Percentiles rank a stretch among this genome's conserved stretches.
Evolutionary conservation across 352 stramenopile species (phyloP).

Genomic region (Globisporangium canariense): DNA sequence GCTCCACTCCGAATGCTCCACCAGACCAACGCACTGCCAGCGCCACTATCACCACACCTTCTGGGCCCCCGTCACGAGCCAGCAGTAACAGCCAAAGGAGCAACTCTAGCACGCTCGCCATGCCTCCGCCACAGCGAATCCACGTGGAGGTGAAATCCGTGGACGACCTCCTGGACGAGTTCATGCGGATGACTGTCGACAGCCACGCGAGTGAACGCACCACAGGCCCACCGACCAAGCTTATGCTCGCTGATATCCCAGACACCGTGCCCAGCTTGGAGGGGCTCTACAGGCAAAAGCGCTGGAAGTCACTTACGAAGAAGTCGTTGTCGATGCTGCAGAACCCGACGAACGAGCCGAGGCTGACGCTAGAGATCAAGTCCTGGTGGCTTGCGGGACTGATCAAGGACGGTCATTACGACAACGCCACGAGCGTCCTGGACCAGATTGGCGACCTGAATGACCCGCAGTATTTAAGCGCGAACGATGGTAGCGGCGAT

Average conservation of each 20-base stretch:
- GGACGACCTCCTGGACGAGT: slow-evolving; percentile 63
- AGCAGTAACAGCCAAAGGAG: slow-evolving; percentile 13
- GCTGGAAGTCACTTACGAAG: slow-evolving; percentile 72
- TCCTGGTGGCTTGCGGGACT: slow-evolving; percentile 79
- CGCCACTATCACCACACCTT: slow-evolving; percentile 14
- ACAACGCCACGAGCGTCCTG: slow-evolving; percentile 67
- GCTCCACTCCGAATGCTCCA: slow-evolving; percentile 8
- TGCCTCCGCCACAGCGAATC: slow-evolving; percentile 23
- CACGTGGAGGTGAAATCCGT: slow-evolving; percentile 26
- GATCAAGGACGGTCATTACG: slow-evolving; percentile 76
- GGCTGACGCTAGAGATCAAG: slow-evolving; percentile 63
- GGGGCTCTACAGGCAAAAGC: slow-evolving; percentile 57
- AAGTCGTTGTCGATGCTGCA: slow-evolving; percentile 75
- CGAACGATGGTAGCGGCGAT: slow-evolving; percentile 15
- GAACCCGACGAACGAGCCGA: slow-evolving; percentile 41
- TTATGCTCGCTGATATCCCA: slow-evolving; percentile 56
- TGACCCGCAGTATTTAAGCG: slow-evolving; percentile 20
- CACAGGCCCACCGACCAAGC: slow-evolving; percentile 26
- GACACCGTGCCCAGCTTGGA: slow-evolving; percentile 54
- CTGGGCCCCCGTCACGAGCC: slow-evolving; percentile 5
- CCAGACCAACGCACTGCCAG: slow-evolving; percentile 18
- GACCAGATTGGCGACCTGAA: slow-evolving; percentile 73
- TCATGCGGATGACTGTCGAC: slow-evolving; percentile 50
- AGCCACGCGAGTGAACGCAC: slow-evolving; percentile 22
- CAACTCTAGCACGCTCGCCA: slow-evolving; percentile 17